Conservation (phyloP, 179 eudicot species). For the Beta lomatogona region DNA sequence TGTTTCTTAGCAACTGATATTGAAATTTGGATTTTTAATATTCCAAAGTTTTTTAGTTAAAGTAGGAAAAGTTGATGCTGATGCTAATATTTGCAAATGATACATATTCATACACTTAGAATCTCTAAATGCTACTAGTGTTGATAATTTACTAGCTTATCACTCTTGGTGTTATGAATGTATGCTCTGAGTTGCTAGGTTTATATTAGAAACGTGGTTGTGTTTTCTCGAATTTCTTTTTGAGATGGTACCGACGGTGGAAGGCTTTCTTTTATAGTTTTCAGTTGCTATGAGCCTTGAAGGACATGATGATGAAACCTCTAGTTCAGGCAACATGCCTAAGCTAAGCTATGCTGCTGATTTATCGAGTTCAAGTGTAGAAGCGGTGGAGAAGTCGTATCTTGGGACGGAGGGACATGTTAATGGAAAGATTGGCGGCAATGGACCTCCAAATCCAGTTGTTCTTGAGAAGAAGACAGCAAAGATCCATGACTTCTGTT, state of each 20-base stretch:
- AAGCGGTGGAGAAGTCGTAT: conserved; percentile 30
- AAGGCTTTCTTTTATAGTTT: conserved; percentile 37
- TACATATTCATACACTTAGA: not conserved
- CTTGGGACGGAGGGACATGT: conserved; percentile 35
- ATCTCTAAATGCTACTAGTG: too few species aligned
- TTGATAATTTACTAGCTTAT: not conserved
- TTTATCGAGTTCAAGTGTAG: conserved; percentile 40
- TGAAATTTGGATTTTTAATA: not conserved
- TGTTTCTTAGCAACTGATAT: not conserved
- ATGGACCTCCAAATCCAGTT: conserved; percentile 40
- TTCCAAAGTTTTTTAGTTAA: not conserved
- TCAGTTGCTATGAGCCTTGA: conserved; percentile 46
- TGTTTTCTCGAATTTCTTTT: not conserved
- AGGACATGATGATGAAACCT: conserved; percentile 43
- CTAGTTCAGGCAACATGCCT: conserved; percentile 43
- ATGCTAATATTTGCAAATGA: not conserved
- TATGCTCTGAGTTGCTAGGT: not conserved
- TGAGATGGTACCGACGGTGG: conserved; percentile 26
- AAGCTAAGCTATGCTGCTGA: conserved; percentile 46
- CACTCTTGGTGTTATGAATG: not conserved
- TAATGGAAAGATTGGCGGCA: conserved; percentile 37
- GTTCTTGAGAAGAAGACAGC: conserved; percentile 54
- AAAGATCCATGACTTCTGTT: conserved; percentile 79
- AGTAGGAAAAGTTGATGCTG: not conserved
- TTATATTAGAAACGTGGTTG: not conserved